Percentiles rank a stretch among this genome's conserved stretches.
phyloP scores from a whole-genome alignment of 176 grass and related monocot genomes.

The Triticum dicoccoides region DNA sequence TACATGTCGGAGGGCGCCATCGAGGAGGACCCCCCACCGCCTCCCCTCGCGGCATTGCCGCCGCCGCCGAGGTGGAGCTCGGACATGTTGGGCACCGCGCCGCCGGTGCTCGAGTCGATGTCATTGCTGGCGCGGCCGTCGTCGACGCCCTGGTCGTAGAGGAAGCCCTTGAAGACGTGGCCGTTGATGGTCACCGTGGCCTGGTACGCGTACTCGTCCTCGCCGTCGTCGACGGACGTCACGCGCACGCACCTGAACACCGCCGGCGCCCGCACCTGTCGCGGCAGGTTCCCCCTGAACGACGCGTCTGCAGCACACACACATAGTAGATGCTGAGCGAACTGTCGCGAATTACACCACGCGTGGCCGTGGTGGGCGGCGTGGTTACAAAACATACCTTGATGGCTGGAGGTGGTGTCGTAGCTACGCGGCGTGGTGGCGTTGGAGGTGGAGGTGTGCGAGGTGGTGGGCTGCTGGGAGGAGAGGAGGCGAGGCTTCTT shows the following conservation, averaged over 20 bases:
- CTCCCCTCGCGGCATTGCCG: conserved; percentile 9
- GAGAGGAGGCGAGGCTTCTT: conserved; percentile 71
- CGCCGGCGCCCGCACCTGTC: conserved; percentile 87
- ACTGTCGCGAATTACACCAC: neutral
- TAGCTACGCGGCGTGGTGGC: conserved; percentile 92
- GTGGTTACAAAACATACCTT: conserved; percentile 54
- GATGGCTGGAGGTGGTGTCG: conserved; percentile 97
- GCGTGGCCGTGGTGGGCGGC: neutral
- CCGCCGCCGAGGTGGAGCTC: conserved; percentile 84
- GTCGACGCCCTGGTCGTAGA: conserved; percentile 90
- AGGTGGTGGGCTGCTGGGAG: conserved; percentile 55
- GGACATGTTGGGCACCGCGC: conserved; percentile 74
- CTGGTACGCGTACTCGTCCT: conserved; percentile 94
- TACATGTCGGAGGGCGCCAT: conserved; percentile 50
- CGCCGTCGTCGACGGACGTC: conserved; percentile 79
- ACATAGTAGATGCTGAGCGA: neutral
- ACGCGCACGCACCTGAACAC: conserved; percentile 96
- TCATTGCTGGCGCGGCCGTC: conserved; percentile 70
- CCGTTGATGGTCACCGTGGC: conserved; percentile 82
- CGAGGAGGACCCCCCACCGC: conserved; percentile 14
- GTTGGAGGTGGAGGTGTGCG: conserved; percentile 88
- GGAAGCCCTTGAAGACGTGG: conserved; percentile 97
- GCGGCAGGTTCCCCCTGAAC: conserved; percentile 62
- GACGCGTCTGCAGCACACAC: conserved; percentile 42
- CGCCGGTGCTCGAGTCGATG: conserved; percentile 29